Evolutionary conservation across 495 filamentous ascomycete genomes (phyloP).

Genomic region (Tuber indicum): DNA sequence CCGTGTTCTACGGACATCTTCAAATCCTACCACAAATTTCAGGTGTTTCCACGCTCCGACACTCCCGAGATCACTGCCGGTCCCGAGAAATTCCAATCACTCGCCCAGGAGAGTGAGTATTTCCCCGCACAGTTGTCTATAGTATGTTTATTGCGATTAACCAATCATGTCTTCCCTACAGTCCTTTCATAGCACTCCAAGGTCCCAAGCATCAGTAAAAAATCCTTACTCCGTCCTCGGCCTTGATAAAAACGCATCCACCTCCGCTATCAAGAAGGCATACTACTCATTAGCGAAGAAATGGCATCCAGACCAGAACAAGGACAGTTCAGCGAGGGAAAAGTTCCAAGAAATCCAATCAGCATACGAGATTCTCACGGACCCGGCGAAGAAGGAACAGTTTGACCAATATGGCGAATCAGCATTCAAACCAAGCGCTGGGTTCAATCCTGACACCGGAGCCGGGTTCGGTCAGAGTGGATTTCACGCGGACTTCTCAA

Average conservation of each 20-base stretch:
- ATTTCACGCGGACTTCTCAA: conserved; percentile 57
- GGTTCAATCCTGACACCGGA: conserved; percentile 53
- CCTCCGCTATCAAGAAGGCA: conserved; percentile 90
- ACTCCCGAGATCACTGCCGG: conserved; percentile 17
- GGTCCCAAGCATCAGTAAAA: conserved; percentile 52
- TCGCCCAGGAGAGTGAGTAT: conserved; percentile 27
- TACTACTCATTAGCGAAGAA: conserved; percentile 99
- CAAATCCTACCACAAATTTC: conserved; percentile 19
- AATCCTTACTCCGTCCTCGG: conserved; percentile 84
- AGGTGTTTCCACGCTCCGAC: conserved; percentile 25
- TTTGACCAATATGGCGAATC: conserved; percentile 86
- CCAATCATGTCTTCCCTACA: conserved; percentile 40
- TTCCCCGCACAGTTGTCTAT: background rate
- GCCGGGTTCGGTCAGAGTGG: conserved; percentile 55
- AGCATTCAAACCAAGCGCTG: conserved; percentile 74
- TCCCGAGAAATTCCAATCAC: conserved; percentile 6
- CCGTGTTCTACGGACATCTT: conserved; percentile 22
- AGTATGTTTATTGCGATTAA: background rate
- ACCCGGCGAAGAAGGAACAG: conserved; percentile 81
- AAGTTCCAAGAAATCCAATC: conserved; percentile 86
- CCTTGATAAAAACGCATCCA: conserved; percentile 70
- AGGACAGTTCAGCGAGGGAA: conserved; percentile 83
- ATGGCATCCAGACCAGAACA: conserved; percentile 96
- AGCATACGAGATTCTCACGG: conserved; percentile 85
- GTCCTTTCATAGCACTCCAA: conserved; percentile 70